Conservation (phyloP, 805 yeast species). For the Kurtzmaniella fragi region DNA sequence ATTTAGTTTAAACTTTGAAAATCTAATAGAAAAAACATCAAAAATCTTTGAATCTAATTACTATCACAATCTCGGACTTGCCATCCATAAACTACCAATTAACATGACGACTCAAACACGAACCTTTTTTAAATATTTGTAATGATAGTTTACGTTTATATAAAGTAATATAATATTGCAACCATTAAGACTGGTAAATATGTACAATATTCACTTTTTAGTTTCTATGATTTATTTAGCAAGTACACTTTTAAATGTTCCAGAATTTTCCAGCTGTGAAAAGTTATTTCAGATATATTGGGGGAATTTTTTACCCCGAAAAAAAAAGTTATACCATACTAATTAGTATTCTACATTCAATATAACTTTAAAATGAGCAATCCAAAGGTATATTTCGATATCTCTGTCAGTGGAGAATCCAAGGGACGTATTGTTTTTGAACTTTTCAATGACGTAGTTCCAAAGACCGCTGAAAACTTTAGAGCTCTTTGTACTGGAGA, state of each 20-base stretch:
- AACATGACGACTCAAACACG: too few species aligned
- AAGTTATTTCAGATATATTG: neutral
- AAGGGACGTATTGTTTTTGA: constrained; percentile 79
- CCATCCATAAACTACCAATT: too few species aligned
- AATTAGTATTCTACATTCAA: neutral
- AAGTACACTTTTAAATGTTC: neutral
- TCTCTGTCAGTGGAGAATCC: constrained; percentile 63
- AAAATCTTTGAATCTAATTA: too few species aligned
- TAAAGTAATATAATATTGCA: too few species aligned
- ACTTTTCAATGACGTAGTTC: constrained; percentile 67
- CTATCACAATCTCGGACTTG: too few species aligned
- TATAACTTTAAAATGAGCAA: neutral
- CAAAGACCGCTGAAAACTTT: constrained; percentile 88
- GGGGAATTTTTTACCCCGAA: neutral
- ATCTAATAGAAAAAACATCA: too few species aligned
- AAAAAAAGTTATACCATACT: neutral
- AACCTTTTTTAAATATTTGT: too few species aligned
- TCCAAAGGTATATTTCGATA: constrained; percentile 70
- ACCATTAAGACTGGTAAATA: too few species aligned
- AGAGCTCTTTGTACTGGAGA: constrained; percentile 87
- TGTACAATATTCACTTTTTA: too few species aligned
- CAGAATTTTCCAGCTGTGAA: neutral
- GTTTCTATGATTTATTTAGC: too few species aligned
- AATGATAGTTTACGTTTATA: too few species aligned
- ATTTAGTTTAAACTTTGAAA: too few species aligned